These are phyloP conservation scores for Microbotryum violaceum DNA, from an alignment of 1,284 basidiomycete genomes.

Conservation along the genomic window DNA sequence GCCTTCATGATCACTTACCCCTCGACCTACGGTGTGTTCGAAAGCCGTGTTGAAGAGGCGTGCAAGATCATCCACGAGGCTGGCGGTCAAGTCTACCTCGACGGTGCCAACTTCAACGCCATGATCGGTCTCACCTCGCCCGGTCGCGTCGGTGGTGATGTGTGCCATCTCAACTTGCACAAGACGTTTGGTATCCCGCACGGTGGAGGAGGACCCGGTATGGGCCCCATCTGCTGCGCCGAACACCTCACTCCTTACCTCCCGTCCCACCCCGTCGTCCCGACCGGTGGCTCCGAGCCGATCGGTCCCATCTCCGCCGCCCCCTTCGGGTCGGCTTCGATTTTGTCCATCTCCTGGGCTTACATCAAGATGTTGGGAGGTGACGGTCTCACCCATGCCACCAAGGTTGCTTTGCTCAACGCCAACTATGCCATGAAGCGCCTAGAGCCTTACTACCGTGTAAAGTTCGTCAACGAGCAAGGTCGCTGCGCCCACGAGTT, in stretches of 20 bases:
- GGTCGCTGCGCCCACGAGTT: conserved; percentile 92
- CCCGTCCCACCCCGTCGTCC: conserved; percentile 76
- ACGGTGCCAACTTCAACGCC: conserved; percentile 94
- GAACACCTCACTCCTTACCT: conserved; percentile 91
- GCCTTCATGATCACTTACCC: conserved; percentile 79
- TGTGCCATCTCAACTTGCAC: conserved; percentile 96
- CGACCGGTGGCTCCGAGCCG: conserved; percentile 59
- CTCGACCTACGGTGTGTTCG: conserved; percentile 95
- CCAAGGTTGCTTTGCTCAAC: conserved; percentile 79
- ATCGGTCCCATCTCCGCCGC: conserved; percentile 86
- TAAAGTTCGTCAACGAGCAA: conserved; percentile 84
- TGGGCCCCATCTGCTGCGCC: conserved; percentile 89
- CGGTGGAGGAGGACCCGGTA: conserved; percentile 93
- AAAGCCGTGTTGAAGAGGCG: conserved; percentile 73
- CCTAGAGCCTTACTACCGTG: conserved; percentile 73
- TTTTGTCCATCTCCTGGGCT: conserved; percentile 88
- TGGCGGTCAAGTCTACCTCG: conserved; percentile 95
- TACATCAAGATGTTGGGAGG: conserved; percentile 78
- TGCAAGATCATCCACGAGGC: conserved; percentile 89
- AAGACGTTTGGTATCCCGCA: conserved; percentile 95
- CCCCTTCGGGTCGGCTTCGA: conserved; percentile 89
- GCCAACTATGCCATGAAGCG: conserved; percentile 96
- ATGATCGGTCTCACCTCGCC: conserved; percentile 93
- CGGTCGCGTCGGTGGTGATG: conserved; percentile 91
- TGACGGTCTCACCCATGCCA: conserved; percentile 71